Conservation (phyloP, 768 basidiomycete species). For the Psilocybe cyanescens region DNA sequence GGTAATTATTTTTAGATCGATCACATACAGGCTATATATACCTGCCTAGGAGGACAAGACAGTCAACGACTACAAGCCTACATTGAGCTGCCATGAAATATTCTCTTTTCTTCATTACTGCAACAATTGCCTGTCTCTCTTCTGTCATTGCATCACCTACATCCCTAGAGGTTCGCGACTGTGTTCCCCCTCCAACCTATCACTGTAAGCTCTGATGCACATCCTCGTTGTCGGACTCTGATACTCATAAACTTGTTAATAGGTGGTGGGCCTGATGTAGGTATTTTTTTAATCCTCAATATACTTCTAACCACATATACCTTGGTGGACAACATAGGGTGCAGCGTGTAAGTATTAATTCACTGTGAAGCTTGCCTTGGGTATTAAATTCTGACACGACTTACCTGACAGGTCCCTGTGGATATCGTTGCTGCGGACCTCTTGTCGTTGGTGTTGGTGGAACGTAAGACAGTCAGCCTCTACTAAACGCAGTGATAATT, state of each 20-base stretch:
- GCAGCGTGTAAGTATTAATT: not conserved
- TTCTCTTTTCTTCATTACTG: not conserved
- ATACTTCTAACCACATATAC: not conserved
- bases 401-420: slow-evolving; percentile 10
- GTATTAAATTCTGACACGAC: not conserved
- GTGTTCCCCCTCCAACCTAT: not conserved
- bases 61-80: not conserved
- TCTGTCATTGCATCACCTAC: not conserved
- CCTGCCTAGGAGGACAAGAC: not conserved
- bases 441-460: slow-evolving; percentile 17
- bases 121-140: not conserved
- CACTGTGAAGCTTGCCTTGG: not conserved
- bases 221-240: not conserved
- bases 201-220: not conserved
- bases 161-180: not conserved
- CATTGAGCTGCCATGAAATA: not conserved
- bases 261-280: slow-evolving; percentile 15
- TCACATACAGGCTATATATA: not conserved
- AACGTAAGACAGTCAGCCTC: slow-evolving; percentile 14
- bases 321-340: not conserved
- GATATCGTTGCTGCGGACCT: slow-evolving; percentile 22
- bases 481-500: not conserved
- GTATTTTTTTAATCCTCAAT: not conserved
- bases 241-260: not conserved
- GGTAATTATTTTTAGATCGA: too few relatives aligned